phyloP scores from a whole-genome alignment of 305 asterid species.

The Withania somnifera region DNA sequence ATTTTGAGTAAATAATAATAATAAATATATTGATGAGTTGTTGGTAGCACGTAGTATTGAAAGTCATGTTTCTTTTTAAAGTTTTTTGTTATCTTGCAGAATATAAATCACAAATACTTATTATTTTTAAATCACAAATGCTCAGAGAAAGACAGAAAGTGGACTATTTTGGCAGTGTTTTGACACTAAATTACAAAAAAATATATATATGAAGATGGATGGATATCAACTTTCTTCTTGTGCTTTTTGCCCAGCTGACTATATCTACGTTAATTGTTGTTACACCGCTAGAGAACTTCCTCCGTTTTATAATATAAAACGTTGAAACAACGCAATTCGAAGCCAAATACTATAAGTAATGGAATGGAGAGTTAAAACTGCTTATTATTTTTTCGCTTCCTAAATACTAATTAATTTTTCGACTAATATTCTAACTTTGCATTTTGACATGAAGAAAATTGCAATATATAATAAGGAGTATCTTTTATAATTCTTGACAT shows the following conservation, averaged over 20 bases:
- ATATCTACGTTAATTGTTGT: not conserved
- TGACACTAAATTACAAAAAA: too few species aligned
- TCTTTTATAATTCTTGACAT: too few species aligned
- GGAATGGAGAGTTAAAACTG: not conserved
- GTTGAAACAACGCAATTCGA: not conserved
- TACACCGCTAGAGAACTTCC: not conserved
- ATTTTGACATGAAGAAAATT: too few species aligned
- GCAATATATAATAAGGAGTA: too few species aligned
- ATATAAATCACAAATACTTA: not conserved
- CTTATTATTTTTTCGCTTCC: not conserved
- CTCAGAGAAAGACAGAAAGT: not conserved
- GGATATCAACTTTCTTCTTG: not conserved
- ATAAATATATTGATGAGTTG: not conserved
- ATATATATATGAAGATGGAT: too few species aligned
- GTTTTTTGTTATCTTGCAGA: not conserved
- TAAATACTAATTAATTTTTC: too few species aligned
- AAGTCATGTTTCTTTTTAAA: not conserved
- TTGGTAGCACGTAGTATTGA: not conserved
- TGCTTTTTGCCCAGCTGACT: not conserved
- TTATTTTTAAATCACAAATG: not conserved
- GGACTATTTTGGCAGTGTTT: not conserved
- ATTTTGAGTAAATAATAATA: not conserved
- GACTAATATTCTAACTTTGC: too few species aligned
- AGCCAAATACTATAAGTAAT: not conserved
- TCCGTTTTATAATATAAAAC: not conserved